A percentile compares a stretch with the other conserved stretches of the same genome.
These are phyloP conservation scores for Clavaria fumosa DNA, from an alignment of 768 basidiomycete species.

Conservation along the genomic window DNA sequence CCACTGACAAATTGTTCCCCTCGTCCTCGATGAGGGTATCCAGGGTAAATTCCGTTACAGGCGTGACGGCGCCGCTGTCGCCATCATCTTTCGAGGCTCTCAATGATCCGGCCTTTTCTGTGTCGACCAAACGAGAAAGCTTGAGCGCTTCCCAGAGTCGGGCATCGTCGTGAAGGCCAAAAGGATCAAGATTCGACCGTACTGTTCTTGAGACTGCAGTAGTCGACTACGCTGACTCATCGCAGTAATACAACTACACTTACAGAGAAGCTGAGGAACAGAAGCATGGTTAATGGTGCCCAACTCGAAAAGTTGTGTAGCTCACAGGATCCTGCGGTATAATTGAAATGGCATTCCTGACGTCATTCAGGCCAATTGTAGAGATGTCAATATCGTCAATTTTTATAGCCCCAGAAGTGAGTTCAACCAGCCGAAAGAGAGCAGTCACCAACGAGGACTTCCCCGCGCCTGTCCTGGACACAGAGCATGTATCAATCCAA, in stretches of 20 bases:
- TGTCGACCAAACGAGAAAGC: slow-evolving; percentile 68
- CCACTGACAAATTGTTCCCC: slow-evolving; percentile 70
- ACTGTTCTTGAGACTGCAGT: slow-evolving; percentile 59
- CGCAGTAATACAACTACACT: slow-evolving; percentile 10
- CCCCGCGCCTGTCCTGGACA: slow-evolving; percentile 64
- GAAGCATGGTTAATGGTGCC: no score
- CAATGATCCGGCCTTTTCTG: slow-evolving; percentile 18
- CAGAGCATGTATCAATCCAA: slow-evolving; percentile 2
- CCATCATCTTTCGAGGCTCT: slow-evolving; percentile 18
- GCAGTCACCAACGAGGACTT: slow-evolving; percentile 86
- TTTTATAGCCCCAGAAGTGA: slow-evolving; percentile 53
- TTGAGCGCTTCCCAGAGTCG: slow-evolving; percentile 79
- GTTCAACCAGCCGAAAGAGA: slow-evolving; percentile 74
- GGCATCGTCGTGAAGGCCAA: slow-evolving; percentile 64
- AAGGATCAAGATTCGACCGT: slow-evolving; percentile 82
- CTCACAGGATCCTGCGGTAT: slow-evolving; percentile 74
- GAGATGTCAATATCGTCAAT: slow-evolving; percentile 82
- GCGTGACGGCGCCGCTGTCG: slow-evolving; percentile 27
- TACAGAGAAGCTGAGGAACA: slow-evolving; percentile 32
- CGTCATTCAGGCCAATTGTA: slow-evolving; percentile 61
- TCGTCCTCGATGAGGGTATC: slow-evolving; percentile 80
- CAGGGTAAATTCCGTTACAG: slow-evolving; percentile 56
- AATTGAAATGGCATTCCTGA: slow-evolving; percentile 55
- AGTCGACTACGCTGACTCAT: slow-evolving; percentile 4
- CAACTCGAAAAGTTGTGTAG: no score